Base-by-base conservation (phyloP, 2,329 filamentous ascomycete genomes). In the Calonectria multiphialidica region DNA sequence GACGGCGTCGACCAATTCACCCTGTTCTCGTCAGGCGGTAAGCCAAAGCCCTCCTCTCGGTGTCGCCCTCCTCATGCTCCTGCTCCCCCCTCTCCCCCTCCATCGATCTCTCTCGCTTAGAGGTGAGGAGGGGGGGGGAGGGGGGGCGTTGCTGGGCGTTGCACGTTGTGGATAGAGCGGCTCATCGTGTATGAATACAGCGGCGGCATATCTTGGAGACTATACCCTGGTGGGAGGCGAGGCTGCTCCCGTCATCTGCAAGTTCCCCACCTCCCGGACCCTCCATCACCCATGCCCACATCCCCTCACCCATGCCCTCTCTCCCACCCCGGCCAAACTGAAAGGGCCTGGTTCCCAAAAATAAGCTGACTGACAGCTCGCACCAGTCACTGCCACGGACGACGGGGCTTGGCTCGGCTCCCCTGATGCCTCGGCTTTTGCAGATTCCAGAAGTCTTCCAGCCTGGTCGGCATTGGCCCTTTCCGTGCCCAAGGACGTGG, bases 161-260 rank as follows among this genome's bases (percentile, higher is more conserved):
- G 28, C 5, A 30, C 5, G 28, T 30, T 30, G 28, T 30, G 28
- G 28, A 30, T 8, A 30, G 28, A 30, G 49, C 35, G 30, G n/a
- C 15, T 37, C 21, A 47, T 35, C n/a, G n/a, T 15, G 42, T 66
- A 59, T 45, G 18, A 15, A 13, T 45, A 16, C 40, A 69, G 72
- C 40, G 15, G 28, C 66, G n/a, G 64, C 62, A 28, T 72, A 65
- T 30, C n/a, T 73, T 5, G 72, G 69, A 16, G 45, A 71, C 45
- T 69, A 68, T 37, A 55, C 37, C 16, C 40, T 49, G 23, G 42
- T 72, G 21, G 35, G 57, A 57, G 21, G 50, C 53, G 61, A 73
- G 45, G 68, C 72, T 33, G 68, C 72, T 59, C 68, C 72, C 18
- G 65, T 72, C 23, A 53, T 72, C 42, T 68, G 70, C 61, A 42